These are phyloP conservation scores for Arctium minus DNA, from an alignment of 129 eudicot species.

Conservation along the genomic window DNA sequence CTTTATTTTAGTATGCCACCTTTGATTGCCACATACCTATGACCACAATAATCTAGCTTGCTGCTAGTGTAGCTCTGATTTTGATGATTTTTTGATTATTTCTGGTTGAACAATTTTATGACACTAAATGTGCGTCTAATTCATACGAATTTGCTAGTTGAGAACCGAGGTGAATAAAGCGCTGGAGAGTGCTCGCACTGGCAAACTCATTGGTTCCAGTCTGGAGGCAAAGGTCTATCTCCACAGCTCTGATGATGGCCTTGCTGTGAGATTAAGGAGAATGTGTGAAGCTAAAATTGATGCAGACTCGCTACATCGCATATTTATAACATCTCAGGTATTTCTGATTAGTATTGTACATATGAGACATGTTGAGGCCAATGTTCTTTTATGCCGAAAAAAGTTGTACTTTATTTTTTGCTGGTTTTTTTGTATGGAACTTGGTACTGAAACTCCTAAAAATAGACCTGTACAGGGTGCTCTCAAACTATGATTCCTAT, in stretches of 20 bases:
- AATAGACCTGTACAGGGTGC: neutral
- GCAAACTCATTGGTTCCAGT: conserved; percentile 89
- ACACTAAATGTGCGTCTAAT: neutral
- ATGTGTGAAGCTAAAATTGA: conserved; percentile 63
- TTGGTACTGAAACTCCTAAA: neutral
- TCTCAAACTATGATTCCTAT: neutral
- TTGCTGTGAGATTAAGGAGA: conserved; percentile 47
- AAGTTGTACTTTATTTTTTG: too few relatives aligned
- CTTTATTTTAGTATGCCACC: too few relatives aligned
- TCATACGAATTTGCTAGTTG: conserved; percentile 48
- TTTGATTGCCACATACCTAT: neutral
- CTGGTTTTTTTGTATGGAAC: neutral
- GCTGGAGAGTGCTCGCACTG: conserved; percentile 76
- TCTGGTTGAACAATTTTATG: neutral
- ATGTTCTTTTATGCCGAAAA: neutral
- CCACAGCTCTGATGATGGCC: conserved; percentile 45
- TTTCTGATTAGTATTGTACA: neutral
- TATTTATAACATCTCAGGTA: conserved; percentile 98
- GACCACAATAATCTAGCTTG: neutral
- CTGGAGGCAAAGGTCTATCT: conserved; percentile 93
- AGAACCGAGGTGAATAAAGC: conserved; percentile 93
- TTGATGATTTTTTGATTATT: neutral
- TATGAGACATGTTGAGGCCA: neutral
- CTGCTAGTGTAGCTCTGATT: neutral
- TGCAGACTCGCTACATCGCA: conserved; percentile 74